Conservation (phyloP, 805 yeast genomes). For the Maudiozyma saulgeensis region DNA sequence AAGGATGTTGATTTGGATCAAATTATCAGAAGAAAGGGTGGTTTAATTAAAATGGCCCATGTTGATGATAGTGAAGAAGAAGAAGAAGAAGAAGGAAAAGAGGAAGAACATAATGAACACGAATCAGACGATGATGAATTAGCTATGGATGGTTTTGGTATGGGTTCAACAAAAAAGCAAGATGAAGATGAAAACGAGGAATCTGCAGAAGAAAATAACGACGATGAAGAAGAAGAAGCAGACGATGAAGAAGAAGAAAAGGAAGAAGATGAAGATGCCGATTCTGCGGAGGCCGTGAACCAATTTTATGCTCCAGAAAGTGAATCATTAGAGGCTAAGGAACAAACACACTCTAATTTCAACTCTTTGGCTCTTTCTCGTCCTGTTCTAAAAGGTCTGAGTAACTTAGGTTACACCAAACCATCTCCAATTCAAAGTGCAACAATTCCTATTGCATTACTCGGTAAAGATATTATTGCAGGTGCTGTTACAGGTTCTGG, state of each 20-base stretch:
- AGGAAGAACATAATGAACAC: slow-evolving; percentile 38
- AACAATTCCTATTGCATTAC: slow-evolving; percentile 82
- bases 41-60: slow-evolving; percentile 48
- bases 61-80: slow-evolving; percentile 33
- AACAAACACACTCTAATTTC: slow-evolving; percentile 52
- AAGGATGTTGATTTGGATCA: slow-evolving; percentile 79
- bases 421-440: slow-evolving; percentile 95
- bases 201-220: slow-evolving; percentile 13
- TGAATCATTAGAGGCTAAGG: slow-evolving; percentile 46
- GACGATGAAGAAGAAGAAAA: slow-evolving; percentile 19
- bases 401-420: slow-evolving; percentile 68
- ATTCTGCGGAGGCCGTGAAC: slow-evolving; percentile 70
- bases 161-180: slow-evolving; percentile 25
- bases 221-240: slow-evolving; percentile 6
- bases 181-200: slow-evolving; percentile 26
- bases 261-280: slow-evolving; percentile 24
- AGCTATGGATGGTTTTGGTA: slow-evolving; percentile 32
- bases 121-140: slow-evolving; percentile 26
- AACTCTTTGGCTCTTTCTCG: slow-evolving; percentile 75
- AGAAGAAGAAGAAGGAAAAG: slow-evolving; percentile 38
- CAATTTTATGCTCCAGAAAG: slow-evolving; percentile 56
- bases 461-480: slow-evolving; percentile 95
- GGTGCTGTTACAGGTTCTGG: slow-evolving; percentile 99
- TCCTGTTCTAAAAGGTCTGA: slow-evolving; percentile 77
- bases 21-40: slow-evolving; percentile 81